A percentile compares a stretch with the other conserved stretches of the same genome.
Conservation (phyloP, 148 eudicot species). For the Vaccinium corymbosum region DNA sequence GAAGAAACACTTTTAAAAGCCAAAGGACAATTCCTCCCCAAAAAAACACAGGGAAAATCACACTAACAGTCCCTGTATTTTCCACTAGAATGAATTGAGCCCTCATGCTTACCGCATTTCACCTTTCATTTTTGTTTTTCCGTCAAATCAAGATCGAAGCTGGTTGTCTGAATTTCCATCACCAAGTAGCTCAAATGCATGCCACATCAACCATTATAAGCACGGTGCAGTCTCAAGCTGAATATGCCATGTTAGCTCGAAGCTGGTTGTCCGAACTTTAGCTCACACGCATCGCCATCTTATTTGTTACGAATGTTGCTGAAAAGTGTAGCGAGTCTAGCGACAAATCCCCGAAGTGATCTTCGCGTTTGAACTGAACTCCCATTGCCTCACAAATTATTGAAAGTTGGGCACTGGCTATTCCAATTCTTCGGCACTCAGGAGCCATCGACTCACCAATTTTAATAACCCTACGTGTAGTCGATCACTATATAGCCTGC, state of each 20-base stretch:
- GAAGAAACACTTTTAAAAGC: conserved; percentile 16
- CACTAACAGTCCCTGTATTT: background rate
- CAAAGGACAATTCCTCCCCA: background rate
- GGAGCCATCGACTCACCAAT: background rate
- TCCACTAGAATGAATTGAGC: background rate
- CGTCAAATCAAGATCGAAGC: background rate
- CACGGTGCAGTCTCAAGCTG: background rate
- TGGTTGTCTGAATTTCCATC: background rate
- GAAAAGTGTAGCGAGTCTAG: background rate
- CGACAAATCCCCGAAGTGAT: background rate
- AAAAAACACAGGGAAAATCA: background rate
- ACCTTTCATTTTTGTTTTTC: background rate
- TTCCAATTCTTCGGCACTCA: too few species aligned
- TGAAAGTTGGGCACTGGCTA: background rate
- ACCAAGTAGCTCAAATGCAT: background rate
- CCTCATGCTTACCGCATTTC: background rate
- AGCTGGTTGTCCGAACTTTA: background rate
- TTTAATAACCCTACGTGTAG: background rate
- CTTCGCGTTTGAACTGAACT: background rate
- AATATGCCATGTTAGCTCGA: background rate
- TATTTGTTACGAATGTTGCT: background rate
- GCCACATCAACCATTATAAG: background rate
- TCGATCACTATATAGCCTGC: background rate
- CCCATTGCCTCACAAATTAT: background rate
- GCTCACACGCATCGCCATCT: background rate